phyloP scores from a whole-genome alignment of 148 eudicot genomes.

The Cornus controversa region DNA sequence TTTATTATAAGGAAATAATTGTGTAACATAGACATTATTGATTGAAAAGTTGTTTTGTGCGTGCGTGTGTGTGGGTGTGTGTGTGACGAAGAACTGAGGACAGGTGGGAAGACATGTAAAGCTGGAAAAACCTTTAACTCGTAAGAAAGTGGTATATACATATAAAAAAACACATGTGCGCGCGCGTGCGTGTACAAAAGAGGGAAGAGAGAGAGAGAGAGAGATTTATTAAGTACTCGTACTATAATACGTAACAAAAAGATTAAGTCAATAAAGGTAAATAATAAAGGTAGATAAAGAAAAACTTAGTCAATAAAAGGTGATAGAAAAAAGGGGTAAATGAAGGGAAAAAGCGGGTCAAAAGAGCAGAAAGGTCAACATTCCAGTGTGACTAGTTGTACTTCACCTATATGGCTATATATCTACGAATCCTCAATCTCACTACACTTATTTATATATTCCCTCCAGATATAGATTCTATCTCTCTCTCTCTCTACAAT shows the following conservation, averaged over 20 bases:
- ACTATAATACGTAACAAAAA: too few relatives aligned
- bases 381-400: slow-evolving; percentile 8
- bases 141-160: too few relatives aligned
- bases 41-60: too few relatives aligned
- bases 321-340: background rate
- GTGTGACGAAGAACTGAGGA: too few relatives aligned
- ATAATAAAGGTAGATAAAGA: background rate
- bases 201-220: background rate
- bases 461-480: too few relatives aligned
- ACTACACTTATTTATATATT: slow-evolving; percentile 8
- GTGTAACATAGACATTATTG: too few relatives aligned
- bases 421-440: background rate
- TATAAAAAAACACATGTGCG: too few relatives aligned
- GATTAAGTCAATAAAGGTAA: background rate
- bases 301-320: background rate
- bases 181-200: too few relatives aligned
- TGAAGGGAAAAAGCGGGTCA: background rate
- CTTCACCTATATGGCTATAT: slow-evolving; percentile 8
- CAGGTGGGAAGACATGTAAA: too few relatives aligned
- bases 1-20: too few relatives aligned
- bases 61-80: too few relatives aligned
- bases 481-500: slow-evolving; percentile 2
- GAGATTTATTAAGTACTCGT: background rate
- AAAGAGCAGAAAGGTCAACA: slow-evolving; percentile 1
- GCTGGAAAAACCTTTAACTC: too few relatives aligned